A percentile compares a stretch with the other conserved stretches of the same genome.
These are phyloP conservation scores for Lodderomyces oxycetoniae DNA, from an alignment of 1,139 yeast species.

Conservation along the genomic window DNA sequence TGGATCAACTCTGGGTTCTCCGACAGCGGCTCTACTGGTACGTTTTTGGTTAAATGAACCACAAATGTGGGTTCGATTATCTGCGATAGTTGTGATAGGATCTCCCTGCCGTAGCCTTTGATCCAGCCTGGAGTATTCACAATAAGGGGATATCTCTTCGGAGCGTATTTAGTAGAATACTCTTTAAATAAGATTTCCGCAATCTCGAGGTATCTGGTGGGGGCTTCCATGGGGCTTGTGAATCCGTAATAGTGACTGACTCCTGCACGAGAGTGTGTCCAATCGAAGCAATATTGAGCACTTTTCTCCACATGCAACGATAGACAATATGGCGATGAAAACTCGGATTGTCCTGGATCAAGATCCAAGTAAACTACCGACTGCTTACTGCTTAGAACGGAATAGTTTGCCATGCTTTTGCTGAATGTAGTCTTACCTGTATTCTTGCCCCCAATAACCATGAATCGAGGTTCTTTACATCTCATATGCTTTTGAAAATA, in stretches of 20 bases:
- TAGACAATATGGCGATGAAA: conserved; percentile 66
- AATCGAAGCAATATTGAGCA: conserved; percentile 24
- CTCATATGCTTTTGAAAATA: conserved; percentile 10
- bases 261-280: conserved; percentile 19
- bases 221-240: conserved; percentile 67
- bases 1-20: conserved; percentile 25
- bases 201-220: conserved; percentile 49
- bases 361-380: conserved; percentile 57
- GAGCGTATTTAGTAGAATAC: conserved; percentile 25
- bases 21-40: conserved; percentile 17
- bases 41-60: conserved; percentile 28
- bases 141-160: conserved; percentile 42
- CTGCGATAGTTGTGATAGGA: conserved; percentile 48
- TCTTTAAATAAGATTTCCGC: conserved; percentile 39
- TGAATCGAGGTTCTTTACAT: conserved; percentile 14
- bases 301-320: conserved; percentile 33
- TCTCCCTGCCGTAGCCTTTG: conserved; percentile 77
- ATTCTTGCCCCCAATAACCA: conserved; percentile 52
- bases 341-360: conserved; percentile 92
- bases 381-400: conserved; percentile 18
- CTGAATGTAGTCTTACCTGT: conserved; percentile 81
- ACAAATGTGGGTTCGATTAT: conserved; percentile 52
- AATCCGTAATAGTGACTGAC: conserved; percentile 56
- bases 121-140: conserved; percentile 94
- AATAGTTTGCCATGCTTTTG: conserved; percentile 48